These are phyloP conservation scores for Halophytophthora batemanensis DNA, from an alignment of 352 stramenopile genomes.

Conservation along the genomic window DNA sequence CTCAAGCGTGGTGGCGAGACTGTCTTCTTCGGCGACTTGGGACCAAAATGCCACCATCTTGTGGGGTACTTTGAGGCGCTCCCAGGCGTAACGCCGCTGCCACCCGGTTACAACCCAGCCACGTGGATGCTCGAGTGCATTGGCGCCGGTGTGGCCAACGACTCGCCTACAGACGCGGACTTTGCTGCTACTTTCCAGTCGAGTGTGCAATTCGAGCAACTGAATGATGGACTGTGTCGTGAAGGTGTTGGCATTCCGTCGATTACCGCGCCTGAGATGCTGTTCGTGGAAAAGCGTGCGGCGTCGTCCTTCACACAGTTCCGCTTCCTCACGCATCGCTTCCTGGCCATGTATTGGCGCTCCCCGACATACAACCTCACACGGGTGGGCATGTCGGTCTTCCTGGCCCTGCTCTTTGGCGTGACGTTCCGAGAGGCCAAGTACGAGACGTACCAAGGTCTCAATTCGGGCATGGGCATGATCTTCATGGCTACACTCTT, in stretches of 20 bases:
- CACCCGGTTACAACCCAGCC: slow-evolving; percentile 58
- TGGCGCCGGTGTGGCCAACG: slow-evolving; percentile 29
- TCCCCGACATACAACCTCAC: slow-evolving; percentile 86
- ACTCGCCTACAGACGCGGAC: slow-evolving; percentile 20
- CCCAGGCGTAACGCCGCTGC: slow-evolving; percentile 31
- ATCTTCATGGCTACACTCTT: slow-evolving; percentile 87
- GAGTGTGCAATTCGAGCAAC: slow-evolving; percentile 17
- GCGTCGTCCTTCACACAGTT: slow-evolving; percentile 23
- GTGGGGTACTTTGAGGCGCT: slow-evolving; percentile 51
- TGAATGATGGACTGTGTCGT: slow-evolving; percentile 16
- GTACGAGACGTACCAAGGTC: slow-evolving; percentile 42
- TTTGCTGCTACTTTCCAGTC: slow-evolving; percentile 29
- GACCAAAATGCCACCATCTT: slow-evolving; percentile 30
- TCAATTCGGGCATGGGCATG: slow-evolving; percentile 66
- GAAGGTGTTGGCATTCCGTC: slow-evolving; percentile 24
- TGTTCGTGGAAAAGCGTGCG: slow-evolving; percentile 25
- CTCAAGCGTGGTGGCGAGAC: slow-evolving; percentile 69
- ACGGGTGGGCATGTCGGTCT: slow-evolving; percentile 60
- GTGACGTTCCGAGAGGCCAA: slow-evolving; percentile 52
- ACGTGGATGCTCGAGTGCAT: slow-evolving; percentile 78
- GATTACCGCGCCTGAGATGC: slow-evolving; percentile 10
- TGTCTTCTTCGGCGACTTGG: slow-evolving; percentile 80
- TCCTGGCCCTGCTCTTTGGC: slow-evolving; percentile 78
- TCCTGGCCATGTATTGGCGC: slow-evolving; percentile 56
- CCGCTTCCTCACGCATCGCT: slow-evolving; percentile 21